Conservation (phyloP, 2,329 filamentous ascomycete species). For the Cordyceps pruinosa region DNA sequence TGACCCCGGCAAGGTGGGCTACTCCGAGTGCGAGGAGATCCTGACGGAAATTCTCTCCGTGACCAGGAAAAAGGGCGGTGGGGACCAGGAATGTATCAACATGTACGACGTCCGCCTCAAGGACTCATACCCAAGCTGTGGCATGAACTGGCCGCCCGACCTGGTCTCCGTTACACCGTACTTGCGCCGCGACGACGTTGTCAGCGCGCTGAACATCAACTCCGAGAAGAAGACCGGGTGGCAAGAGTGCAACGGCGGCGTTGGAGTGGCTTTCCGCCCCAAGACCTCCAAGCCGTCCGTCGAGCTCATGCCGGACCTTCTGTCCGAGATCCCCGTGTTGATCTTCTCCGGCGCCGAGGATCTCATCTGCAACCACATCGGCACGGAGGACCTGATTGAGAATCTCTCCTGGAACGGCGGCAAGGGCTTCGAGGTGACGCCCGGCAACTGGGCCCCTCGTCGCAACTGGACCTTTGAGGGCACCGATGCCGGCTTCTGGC, state of each 20-base stretch:
- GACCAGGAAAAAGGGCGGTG: conserved; percentile 47
- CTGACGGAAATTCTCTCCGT: conserved; percentile 64
- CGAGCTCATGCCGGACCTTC: conserved; percentile 66
- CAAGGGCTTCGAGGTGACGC: conserved; percentile 81
- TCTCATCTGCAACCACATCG: conserved; percentile 93
- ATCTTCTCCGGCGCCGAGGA: conserved; percentile 93
- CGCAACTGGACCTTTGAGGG: conserved; percentile 92
- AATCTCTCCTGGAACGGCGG: conserved; percentile 89
- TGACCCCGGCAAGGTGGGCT: conserved; percentile 51
- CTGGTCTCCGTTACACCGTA: conserved; percentile 72
- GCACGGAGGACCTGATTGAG: conserved; percentile 84
- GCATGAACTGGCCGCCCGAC: conserved; percentile 97
- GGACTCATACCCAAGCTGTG: conserved; percentile 76
- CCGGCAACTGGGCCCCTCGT: conserved; percentile 85
- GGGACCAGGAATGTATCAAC: conserved; percentile 65
- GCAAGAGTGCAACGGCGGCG: conserved; percentile 80
- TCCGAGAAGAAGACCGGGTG: conserved; percentile 77
- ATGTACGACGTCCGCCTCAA: conserved; percentile 94
- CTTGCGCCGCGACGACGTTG: conserved; percentile 73
- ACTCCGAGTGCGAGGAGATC: conserved; percentile 66
- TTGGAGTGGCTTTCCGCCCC: conserved; percentile 64
- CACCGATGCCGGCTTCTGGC: conserved; percentile 82
- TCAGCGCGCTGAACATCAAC: conserved; percentile 74
- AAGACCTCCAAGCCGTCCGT: conserved; percentile 66
- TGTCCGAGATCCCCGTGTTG: conserved; percentile 70